Conservation (phyloP, 2,329 filamentous ascomycete genomes). For the Diaporthe nobilis region DNA sequence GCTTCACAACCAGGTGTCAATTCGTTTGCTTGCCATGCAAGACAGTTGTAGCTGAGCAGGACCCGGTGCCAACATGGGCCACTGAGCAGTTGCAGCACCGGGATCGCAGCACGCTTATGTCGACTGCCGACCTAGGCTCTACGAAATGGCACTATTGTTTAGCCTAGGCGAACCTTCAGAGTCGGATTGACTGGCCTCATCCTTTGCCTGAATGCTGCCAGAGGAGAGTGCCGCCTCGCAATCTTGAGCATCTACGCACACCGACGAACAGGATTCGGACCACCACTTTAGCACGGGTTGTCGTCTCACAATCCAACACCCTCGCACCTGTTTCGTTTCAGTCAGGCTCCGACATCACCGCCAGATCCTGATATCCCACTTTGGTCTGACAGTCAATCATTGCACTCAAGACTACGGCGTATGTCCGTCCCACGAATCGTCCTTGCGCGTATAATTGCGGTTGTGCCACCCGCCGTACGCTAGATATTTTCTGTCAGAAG, state of each 20-base stretch:
- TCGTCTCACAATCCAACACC: conserved; percentile 8
- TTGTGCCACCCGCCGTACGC: neutral
- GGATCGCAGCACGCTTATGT: neutral
- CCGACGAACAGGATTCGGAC: neutral
- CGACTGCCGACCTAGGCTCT: neutral
- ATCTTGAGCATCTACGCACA: conserved; percentile 14
- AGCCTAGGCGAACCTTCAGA: conserved; percentile 24
- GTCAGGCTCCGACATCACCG: conserved; percentile 1
- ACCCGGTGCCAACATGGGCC: neutral
- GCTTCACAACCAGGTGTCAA: neutral
- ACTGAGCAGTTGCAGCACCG: neutral
- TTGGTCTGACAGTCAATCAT: neutral
- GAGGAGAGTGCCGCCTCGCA: conserved; percentile 5
- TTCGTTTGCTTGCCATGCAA: neutral
- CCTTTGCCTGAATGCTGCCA: neutral
- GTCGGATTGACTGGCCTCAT: neutral
- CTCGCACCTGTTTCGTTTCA: conserved; percentile 22
- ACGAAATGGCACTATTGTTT: conserved; percentile 4
- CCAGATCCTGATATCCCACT: neutral
- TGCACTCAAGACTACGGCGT: neutral
- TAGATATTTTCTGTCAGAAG: neutral
- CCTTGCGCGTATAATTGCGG: neutral
- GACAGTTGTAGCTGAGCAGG: neutral
- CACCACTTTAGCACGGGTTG: neutral
- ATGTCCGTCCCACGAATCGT: neutral